phyloP scores from a whole-genome alignment of 192 early-diverging fungal genomes.

The Powellomyces hirtus region DNA sequence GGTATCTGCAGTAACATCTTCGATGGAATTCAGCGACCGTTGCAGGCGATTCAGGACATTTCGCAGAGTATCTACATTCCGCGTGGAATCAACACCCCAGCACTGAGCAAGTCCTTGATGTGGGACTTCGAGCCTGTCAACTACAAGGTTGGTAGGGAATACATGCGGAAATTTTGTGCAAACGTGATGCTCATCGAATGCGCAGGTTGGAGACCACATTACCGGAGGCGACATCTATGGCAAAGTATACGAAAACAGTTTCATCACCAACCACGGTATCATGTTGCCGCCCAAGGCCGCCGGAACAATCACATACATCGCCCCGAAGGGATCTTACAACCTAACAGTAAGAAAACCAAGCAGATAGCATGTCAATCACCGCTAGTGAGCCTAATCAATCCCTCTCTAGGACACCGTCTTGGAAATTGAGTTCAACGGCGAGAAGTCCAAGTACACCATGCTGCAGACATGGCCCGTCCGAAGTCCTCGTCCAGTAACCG shows the following conservation, averaged over 20 bases:
- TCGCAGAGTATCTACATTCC: constrained; percentile 98
- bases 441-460: constrained; percentile 90
- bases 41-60: constrained; percentile 87
- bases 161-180: background rate
- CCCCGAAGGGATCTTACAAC: constrained; percentile 88
- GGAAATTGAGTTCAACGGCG: constrained; percentile 97
- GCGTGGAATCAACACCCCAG: constrained; percentile 97
- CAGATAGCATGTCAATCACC: background rate
- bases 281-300: constrained; percentile 91
- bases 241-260: constrained; percentile 90
- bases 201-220: constrained; percentile 90
- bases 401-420: constrained; percentile 73
- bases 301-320: constrained; percentile 96
- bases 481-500: constrained; percentile 88
- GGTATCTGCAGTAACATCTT: constrained; percentile 92
- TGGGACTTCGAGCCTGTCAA: constrained; percentile 97
- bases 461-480: constrained; percentile 98
- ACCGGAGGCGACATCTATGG: constrained; percentile 98
- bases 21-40: constrained; percentile 98
- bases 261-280: constrained; percentile 86
- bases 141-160: constrained; percentile 65
- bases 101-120: constrained; percentile 80
- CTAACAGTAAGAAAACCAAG: constrained; percentile 52
- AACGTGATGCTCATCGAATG: background rate
- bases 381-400: background rate